Conservation (phyloP, 2,329 filamentous ascomycete genomes). For the Nigrospora osmanthi region DNA sequence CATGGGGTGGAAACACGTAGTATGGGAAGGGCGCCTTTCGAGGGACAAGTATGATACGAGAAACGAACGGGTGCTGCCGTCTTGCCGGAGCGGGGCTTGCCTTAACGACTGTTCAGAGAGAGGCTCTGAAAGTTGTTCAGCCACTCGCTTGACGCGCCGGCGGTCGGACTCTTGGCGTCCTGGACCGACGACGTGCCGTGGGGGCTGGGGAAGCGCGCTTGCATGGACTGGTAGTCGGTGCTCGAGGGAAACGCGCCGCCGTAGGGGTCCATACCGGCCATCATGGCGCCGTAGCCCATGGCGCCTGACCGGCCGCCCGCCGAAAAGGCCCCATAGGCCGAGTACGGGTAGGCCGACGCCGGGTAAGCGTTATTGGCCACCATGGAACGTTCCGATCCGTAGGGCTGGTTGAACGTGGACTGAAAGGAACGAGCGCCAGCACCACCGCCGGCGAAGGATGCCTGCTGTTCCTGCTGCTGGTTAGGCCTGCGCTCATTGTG, state of each 20-base stretch:
- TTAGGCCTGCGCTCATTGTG: conserved; percentile 42
- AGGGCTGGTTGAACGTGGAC: conserved; percentile 32
- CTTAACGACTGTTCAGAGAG: conserved; percentile 57
- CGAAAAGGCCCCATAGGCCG: conserved; percentile 35
- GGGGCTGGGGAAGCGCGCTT: conserved; percentile 26
- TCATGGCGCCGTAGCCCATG: conserved; percentile 27
- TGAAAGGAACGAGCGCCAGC: conserved; percentile 33
- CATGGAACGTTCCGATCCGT: conserved; percentile 32
- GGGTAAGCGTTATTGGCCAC: conserved; percentile 29
- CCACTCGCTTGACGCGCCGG: conserved; percentile 51
- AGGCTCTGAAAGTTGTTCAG: conserved; percentile 59
- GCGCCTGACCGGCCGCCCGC: conserved; percentile 27
- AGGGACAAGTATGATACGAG: conserved; percentile 20
- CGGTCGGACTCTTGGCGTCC: conserved; percentile 19
- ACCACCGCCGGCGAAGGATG: conserved; percentile 26
- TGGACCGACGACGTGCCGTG: conserved; percentile 23
- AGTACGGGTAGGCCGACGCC: conserved; percentile 29
- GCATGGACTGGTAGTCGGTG: conserved; percentile 36
- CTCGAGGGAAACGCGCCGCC: conserved; percentile 28
- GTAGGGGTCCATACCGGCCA: conserved; percentile 34
- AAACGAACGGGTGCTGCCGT: conserved; percentile 12
- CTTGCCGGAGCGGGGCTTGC: neutral
- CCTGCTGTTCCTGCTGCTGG: conserved; percentile 28
- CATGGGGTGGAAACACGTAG: neutral
- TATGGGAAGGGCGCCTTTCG: neutral